These are phyloP conservation scores for Phaffia rhodozyma DNA, from an alignment of 1,284 basidiomycete genomes.

Conservation along the genomic window DNA sequence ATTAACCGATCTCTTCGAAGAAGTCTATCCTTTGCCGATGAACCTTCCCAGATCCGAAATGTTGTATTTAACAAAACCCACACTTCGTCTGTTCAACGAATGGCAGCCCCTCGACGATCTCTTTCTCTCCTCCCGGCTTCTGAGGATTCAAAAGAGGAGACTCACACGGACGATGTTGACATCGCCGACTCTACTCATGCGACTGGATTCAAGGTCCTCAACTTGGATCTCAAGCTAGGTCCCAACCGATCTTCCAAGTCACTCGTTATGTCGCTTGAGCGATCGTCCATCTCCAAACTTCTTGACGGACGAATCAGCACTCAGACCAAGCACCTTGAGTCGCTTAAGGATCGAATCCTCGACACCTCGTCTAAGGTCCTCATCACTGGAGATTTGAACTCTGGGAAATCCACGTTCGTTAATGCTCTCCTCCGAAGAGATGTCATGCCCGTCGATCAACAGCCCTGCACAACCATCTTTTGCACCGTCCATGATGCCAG, in stretches of 20 bases:
- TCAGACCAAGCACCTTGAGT: slow-evolving; percentile 68
- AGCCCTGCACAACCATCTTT: slow-evolving; percentile 94
- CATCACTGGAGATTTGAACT: slow-evolving; percentile 97
- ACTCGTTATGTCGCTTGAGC: slow-evolving; percentile 83
- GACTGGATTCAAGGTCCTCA: slow-evolving; percentile 69
- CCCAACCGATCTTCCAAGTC: slow-evolving; percentile 59
- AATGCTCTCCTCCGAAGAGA: slow-evolving; percentile 81
- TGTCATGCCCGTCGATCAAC: slow-evolving; percentile 95
- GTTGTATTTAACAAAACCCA: slow-evolving; percentile 29
- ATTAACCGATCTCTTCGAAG: slow-evolving; percentile 39
- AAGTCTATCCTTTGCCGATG: slow-evolving; percentile 69
- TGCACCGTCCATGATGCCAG: slow-evolving; percentile 91
- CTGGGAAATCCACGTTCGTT: slow-evolving; percentile 96
- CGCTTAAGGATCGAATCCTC: slow-evolving; percentile 71
- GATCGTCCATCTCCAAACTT: slow-evolving; percentile 81
- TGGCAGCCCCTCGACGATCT: slow-evolving; percentile 30
- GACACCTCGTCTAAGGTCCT: slow-evolving; percentile 93
- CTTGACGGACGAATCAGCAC: slow-evolving; percentile 74
- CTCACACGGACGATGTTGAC: slow-evolving; percentile 29
- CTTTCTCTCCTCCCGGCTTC: slow-evolving; percentile 45
- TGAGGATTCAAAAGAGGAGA: slow-evolving; percentile 33
- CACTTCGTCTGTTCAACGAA: not conserved
- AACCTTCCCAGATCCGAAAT: slow-evolving; percentile 46
- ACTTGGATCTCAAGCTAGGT: slow-evolving; percentile 86
- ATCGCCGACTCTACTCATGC: not conserved